Evolutionary conservation across 2,329 filamentous ascomycete species (phyloP).

Genomic region (Aspergillus aculeatinus): DNA sequence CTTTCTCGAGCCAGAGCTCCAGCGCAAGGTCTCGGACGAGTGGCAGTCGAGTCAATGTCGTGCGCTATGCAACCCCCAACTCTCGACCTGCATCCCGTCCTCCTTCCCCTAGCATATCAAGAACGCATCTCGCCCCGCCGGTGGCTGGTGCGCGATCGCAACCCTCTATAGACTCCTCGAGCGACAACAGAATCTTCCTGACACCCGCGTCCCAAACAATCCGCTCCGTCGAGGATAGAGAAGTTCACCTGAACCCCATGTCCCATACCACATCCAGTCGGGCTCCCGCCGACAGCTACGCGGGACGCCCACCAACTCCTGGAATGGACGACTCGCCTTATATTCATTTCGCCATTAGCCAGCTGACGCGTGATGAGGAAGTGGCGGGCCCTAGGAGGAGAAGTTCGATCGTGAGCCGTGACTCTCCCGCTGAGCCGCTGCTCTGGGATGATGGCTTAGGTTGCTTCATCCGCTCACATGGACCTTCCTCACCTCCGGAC

Average conservation of each 20-base stretch:
- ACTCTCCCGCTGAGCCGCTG: constrained; percentile 54
- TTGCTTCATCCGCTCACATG: constrained; percentile 38
- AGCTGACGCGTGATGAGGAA: constrained; percentile 73
- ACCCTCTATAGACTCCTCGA: constrained; percentile 8
- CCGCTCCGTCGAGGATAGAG: constrained; percentile 27
- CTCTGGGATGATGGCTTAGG: constrained; percentile 50
- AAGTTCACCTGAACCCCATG: constrained; percentile 22
- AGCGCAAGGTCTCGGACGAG: constrained; percentile 32
- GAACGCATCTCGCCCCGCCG: constrained; percentile 26
- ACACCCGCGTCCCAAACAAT: constrained; percentile 27
- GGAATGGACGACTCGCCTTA: constrained; percentile 83
- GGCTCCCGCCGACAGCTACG: constrained; percentile 28
- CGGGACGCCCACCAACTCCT: constrained; percentile 60
- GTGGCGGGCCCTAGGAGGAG: constrained; percentile 56
- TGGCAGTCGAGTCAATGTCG: constrained; percentile 39
- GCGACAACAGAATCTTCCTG: constrained; percentile 13
- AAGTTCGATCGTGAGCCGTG: constrained; percentile 42
- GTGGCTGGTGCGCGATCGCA: constrained; percentile 16
- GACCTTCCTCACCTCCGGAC: constrained; percentile 34
- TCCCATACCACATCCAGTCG: constrained; percentile 28
- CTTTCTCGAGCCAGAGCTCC: constrained; percentile 45
- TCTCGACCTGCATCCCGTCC: constrained; percentile 34
- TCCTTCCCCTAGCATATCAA: constrained; percentile 31
- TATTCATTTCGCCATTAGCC: constrained; percentile 85
- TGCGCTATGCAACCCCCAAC: constrained; percentile 47